Evolutionary conservation across 495 filamentous ascomycete genomes (phyloP), one percentile per base, ranked within the genome.

Genomic region (Neurospora sp.): DNA sequence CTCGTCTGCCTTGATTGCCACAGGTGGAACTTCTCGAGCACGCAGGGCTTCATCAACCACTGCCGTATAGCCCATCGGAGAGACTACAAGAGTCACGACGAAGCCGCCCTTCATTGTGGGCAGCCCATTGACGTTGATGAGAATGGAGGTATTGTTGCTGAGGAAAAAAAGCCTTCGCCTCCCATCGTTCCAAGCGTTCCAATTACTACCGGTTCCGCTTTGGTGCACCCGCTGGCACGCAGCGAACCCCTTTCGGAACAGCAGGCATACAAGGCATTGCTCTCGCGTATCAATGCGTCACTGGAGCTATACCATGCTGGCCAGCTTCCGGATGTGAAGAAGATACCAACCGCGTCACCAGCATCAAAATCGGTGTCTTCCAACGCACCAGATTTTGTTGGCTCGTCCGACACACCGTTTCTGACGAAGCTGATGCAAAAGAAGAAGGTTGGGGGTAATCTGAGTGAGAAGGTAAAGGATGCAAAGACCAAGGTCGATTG

Each of bases 11-110:
- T 94, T 69, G 91, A 96, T 78, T 99, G 96, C 77, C 88, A 92
- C 53, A 85, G 93, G 71, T 91, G 91, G 82, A 92, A 98, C 79
- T 98, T 98, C 80, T 94, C 91, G 61, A 97, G 94, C 80, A 93
- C 93, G 1, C 96, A 99, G 80, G 96, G 96, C 3, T 98, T 99
- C 78, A 95, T 99, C 83, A 99, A 99, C 76, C 96, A 99, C 77
- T 98, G 94, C 77, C 94, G 96, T 53, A 98, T 99, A 72, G 93
- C 94, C 10, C 96, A 99, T 81, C 90, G 89, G 73, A 88, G 93
- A 69, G 93, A 94, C 70, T 98, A 93, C 83, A 91, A 93, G 77
- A 98, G 93, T 77, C 96, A 99, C 77, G 94, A 98, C 78, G 93
- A 93, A 71, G 96, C 96, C 53, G 96, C 96, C n/a, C 85, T 93